Evolutionary conservation across 495 filamentous ascomycete species (phyloP), one percentile per base, ranked within the genome.

Genomic region (Penicillium bovifimosum): DNA sequence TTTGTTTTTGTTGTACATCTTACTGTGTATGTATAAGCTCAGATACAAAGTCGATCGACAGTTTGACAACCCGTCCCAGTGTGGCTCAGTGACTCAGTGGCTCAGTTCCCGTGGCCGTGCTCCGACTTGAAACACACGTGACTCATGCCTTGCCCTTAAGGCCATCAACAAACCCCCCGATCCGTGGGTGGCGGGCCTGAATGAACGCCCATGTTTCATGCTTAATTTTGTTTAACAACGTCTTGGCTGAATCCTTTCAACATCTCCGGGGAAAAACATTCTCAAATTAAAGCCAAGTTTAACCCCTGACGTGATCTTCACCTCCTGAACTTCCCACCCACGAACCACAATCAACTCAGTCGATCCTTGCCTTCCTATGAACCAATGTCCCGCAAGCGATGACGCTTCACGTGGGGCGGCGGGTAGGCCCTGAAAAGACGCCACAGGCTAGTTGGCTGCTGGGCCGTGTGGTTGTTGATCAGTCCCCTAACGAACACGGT

Each of bases 391-490:
- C 56, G 59, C 56, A 59, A 38, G 29, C 59, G 59, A 65, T 65
- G 62, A 65, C 62, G 62, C 59, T 43, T 14, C 31, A 39, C 55
- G 61, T 64, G 61, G 61, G 59, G 55, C 62, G 26, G 32, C 53
- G 44, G 53, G 52, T 50, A 47, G 40, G 33, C 53, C 43, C 42
- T 54, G 56, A 44, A 50, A 47, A 44, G 20, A 47, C 40, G 47
- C 47, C 49, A 50, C 33, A 42, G 50, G 47, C 43, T 65, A 60
- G 59, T 65, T 65, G 62, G 59, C 35, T 55, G 33, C 20, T 65
- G 52, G 54, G 51, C 62, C 62, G 59, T 59, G 59, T 63, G 59
- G 47, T 63, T 20, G 62, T 43, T 57, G 59, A 62, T 64, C 62
- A 6, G 53, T 54, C 51, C 52, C 34, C 54, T 54, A 52, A 41